phyloP scores from a whole-genome alignment of 108 stramenopile genomes.

The Parmales sp. region DNA sequence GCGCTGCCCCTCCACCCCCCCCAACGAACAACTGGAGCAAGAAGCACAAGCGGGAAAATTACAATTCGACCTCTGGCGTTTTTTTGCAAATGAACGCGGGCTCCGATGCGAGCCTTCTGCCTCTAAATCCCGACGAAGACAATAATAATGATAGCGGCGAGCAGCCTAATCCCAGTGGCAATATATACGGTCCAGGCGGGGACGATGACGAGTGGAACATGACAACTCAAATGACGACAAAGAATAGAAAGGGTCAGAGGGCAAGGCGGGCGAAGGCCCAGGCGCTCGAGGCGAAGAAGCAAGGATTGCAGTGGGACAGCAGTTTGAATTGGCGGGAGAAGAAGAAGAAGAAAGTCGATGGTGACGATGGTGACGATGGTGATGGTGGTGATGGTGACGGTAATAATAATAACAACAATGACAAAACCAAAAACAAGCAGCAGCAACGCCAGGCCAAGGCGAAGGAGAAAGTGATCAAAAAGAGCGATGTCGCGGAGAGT shows the following conservation, averaged over 20 bases:
- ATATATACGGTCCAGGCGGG: constrained; percentile 25
- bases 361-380: constrained; percentile 14
- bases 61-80: constrained; percentile 19
- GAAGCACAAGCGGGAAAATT: constrained; percentile 18
- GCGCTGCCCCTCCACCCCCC: neutral
- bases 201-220: constrained; percentile 8
- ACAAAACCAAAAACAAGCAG: too few relatives aligned
- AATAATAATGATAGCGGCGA: constrained; percentile 17
- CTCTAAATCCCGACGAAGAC: constrained; percentile 15
- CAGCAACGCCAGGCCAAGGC: too few relatives aligned
- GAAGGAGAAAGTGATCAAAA: too few relatives aligned
- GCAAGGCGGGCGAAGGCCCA: constrained; percentile 60
- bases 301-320: constrained; percentile 43
- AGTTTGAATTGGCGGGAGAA: constrained; percentile 66
- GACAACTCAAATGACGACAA: constrained; percentile 24
- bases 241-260: constrained; percentile 72
- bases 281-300: constrained; percentile 56
- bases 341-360: constrained; percentile 20
- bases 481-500: neutral
- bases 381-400: neutral
- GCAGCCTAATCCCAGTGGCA: neutral
- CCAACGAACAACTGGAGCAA: constrained; percentile 21
- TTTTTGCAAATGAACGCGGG: constrained; percentile 23
- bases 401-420: neutral
- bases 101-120: constrained; percentile 31